Base-by-base conservation (phyloP, 768 basidiomycete genomes). In the Phanerodontia chrysosporium region DNA sequence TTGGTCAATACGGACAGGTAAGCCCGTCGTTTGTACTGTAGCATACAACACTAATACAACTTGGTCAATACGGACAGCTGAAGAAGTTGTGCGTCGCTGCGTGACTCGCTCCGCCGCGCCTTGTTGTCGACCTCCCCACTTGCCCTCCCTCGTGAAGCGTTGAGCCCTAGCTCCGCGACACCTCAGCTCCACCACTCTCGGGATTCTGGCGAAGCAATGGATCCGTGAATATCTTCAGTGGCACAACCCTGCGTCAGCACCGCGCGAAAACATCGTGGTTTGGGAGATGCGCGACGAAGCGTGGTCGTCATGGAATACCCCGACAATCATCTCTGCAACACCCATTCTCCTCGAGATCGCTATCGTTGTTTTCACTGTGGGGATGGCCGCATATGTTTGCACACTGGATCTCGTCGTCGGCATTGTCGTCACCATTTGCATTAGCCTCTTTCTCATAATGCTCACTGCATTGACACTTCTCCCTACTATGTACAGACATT, bases 141-240 rank as follows among this genome's bases (percentile, higher is more conserved):
- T n/a, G n/a, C n/a, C n/a, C n/a, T n/a, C n/a, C n/a, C n/a, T n/a
- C n/a, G n/a, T n/a, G n/a, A n/a, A n/a, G n/a, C n/a, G n/a, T n/a
- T n/a, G n/a, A n/a, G n/a, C n/a, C n/a, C n/a, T n/a, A n/a, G n/a
- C n/a, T n/a, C n/a, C n/a, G n/a, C n/a, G n/a, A n/a, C n/a, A n/a
- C n/a, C n/a, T n/a, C n/a, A n/a, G n/a, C n/a, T 35, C 58, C 3
- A 54, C 59, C 12, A 45, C 45, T 16, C 18, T 60, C 5, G 59
- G 53, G 2, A 60, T 60, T 12, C 52, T 55, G 1, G 59, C 30
- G 21, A 55, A 55, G 44, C 59, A 60, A 27, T 60, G 59, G 59
- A 45, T 60, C 2, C 57, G 57, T 5, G 57, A 36, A 29, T 58
- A 51, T 25, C 32, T 35, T 7, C n/a, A 35, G n/a, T 45, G 56